phyloP scores from a whole-genome alignment of 495 filamentous ascomycete species.

The Cetradonia linearis region DNA sequence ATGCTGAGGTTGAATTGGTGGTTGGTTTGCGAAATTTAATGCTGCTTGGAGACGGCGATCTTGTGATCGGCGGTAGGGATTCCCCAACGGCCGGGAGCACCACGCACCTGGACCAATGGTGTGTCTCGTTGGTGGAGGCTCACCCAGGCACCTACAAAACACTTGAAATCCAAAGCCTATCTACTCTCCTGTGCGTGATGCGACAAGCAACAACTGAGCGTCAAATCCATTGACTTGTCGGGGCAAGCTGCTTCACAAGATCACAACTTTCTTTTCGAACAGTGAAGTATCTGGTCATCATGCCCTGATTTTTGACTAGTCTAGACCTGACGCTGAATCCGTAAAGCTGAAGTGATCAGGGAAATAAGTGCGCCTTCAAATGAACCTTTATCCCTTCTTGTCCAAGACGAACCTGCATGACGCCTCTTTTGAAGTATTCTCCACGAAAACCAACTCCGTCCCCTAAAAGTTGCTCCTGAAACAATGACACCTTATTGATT shows the following conservation, averaged over 20 bases:
- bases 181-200: no score
- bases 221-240: no score
- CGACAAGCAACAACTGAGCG: no score
- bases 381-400: neutral
- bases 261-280: neutral
- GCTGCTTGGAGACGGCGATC: constrained; percentile 5
- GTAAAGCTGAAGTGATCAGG: neutral
- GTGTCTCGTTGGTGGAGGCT: neutral
- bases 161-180: no score
- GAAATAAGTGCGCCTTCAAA: neutral
- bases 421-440: neutral
- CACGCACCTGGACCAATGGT: neutral
- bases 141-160: no score
- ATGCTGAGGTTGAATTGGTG: neutral
- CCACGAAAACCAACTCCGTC: neutral
- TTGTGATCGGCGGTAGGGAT: constrained; percentile 10
- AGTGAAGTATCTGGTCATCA: neutral
- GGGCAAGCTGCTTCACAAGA: no score
- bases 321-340: neutral
- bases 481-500: neutral
- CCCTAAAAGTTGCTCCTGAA: neutral
- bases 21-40: constrained; percentile 8
- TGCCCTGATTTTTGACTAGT: neutral
- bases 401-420: neutral
- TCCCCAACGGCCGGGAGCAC: constrained; percentile 2